Evolutionary conservation across 208 protist genomes (phyloP), one percentile per base, ranked within the genome.

Genomic region (Trypanosoma avium): DNA sequence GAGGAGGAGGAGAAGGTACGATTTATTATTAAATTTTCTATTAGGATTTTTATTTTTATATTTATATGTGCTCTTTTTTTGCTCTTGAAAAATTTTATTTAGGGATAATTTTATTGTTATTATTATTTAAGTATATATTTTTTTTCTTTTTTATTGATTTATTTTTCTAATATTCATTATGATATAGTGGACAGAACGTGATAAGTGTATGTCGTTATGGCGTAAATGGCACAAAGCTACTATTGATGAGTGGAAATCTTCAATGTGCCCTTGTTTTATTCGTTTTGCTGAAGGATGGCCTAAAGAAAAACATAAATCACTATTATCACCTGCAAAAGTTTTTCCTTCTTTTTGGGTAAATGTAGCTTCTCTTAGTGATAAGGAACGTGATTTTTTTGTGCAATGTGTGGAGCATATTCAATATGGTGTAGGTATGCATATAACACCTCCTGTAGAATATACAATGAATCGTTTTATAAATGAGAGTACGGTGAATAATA

Each of bases 321-420:
- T 3, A 5, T 24, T 15, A 24, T 38, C 67, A 46, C 67, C 67
- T 27, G 40, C 60, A 7, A 64, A 65, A 45, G 4, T 49, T 15
- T 73, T 73, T 49, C 53, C 67, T 13, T 73, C 67, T 6, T 67
- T 67, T 56, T 73, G 67, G 67, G 67, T 60, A 0, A 67, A 73
- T 48, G 45, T 73, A 21, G 27, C 21, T 21, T 53, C 9, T 7
- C 43, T 79, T 7, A 60, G 50, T 35, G 52, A 66, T 32, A 12
- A 43, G 10, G 67, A 79, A 35, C 24, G 58, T 3, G 74, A 79
- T 35, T 79, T 75, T 40, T 66, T 79, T 45, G 67, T 67, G 35
- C 74, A 75, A 27, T 79, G 74, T 48, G 69, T 73, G 30, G 74
- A 79, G 27, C 60, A 62, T 53, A 59, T 75, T 46, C 50, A 22